Evolutionary conservation across 2,329 filamentous ascomycete species (phyloP).

Genomic region (Hymenoscyphus albidus): DNA sequence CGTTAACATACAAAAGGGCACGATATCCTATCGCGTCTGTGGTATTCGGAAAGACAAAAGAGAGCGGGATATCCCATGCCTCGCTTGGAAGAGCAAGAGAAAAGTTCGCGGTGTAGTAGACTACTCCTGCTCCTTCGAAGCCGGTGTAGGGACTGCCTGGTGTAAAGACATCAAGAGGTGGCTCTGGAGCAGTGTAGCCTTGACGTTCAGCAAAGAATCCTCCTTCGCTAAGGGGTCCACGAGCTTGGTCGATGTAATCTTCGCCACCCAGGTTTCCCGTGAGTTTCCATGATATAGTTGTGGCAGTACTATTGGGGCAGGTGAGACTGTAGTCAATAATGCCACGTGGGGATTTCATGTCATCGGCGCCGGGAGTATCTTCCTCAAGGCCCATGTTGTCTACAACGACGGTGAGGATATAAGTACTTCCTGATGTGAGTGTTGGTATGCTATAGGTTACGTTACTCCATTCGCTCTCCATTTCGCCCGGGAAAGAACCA

Average conservation of each 20-base stretch:
- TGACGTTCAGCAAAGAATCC: conserved; percentile 60
- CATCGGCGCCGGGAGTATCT: conserved; percentile 57
- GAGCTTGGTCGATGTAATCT: conserved; percentile 53
- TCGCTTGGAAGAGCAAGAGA: conserved; percentile 47
- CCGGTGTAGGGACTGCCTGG: conserved; percentile 38
- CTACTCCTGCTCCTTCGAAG: conserved; percentile 43
- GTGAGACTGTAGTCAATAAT: conserved; percentile 57
- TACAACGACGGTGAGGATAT: conserved; percentile 65
- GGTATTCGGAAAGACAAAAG: conserved; percentile 39
- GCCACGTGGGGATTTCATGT: conserved; percentile 60
- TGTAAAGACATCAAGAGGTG: conserved; percentile 45
- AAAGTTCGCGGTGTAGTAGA: conserved; percentile 54
- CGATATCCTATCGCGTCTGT: conserved; percentile 45
- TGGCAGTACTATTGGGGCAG: conserved; percentile 35
- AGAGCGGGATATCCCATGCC: conserved; percentile 56
- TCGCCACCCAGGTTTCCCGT: conserved; percentile 67
- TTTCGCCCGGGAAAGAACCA: conserved; percentile 58
- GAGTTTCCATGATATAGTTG: conserved; percentile 58
- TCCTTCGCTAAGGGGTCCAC: conserved; percentile 65
- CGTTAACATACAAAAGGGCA: conserved; percentile 67
- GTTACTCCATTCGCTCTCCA: conserved; percentile 47
- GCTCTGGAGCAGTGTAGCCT: conserved; percentile 56
- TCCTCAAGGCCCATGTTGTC: conserved; percentile 72
- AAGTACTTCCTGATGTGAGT: conserved; percentile 47
- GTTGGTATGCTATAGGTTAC: conserved; percentile 53